Base-by-base conservation (phyloP, 306 rosid species). In the Castanopsis chinensis region DNA sequence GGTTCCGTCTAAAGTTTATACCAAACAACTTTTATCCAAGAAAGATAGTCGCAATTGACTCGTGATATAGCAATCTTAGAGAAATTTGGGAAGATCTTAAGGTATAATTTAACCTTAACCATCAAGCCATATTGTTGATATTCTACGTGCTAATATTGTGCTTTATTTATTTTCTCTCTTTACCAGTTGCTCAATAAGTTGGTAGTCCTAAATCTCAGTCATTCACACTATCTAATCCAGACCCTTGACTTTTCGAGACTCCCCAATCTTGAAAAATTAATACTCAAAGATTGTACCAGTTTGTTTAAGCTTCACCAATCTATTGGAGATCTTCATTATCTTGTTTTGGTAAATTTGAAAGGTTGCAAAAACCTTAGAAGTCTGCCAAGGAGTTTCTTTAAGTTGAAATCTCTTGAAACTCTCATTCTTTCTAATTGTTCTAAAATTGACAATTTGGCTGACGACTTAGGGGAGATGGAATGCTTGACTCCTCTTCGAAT, bases 391-490 rank as follows among this genome's bases (percentile, higher is more conserved):
- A 20, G 65, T 68, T 35, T 84, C 33, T 51, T 13, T 63, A 60
- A 64, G 74, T 63, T 90, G 55, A 83, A 85, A 12, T 77, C 85
- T 21, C 7, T 90, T 11, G 25, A 74, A 70, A 76, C 80, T 58
- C 86, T 90, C 6, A 79, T 83, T 59, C 61, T 88, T 64, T 83
- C 81, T 45, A 88, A 83, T 20, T 85, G 94, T 81, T 70, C 81
- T 12, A 81, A 63, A 33, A 75, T 90, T 25, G 79, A 58, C n/a
- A 69, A 12, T 19, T 74, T 86, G 25, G 79, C 73, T 19, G 83
- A 86, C 7, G 82, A 74, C 28, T 35, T 90, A 14, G 90, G 78
- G 52, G 80, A 84, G 17, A 75, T 90, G 87, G 61, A 41, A 68
- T 88, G 90, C 52, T 32, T 90, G 80, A 82, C 72, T 6, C 84